Evolutionary conservation across 1,139 yeast species (phyloP), one percentile per base, ranked within the genome.

Genomic region (Oligophagozyma castellii): DNA sequence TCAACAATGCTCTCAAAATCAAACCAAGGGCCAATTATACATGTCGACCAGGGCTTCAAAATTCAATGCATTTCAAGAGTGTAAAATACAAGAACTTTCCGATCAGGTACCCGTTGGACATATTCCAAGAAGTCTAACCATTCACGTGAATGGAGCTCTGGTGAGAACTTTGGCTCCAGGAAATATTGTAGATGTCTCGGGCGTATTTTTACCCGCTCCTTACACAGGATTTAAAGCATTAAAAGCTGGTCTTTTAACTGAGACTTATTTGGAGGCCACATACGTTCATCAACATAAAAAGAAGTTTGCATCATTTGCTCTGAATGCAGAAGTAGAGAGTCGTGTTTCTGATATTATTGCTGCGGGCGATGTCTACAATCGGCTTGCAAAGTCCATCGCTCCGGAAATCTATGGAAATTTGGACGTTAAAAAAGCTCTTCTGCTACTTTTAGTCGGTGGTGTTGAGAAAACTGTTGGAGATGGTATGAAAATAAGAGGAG

Each of bases 41-140:
- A 80, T 86, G 74, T 73, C 93, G 27, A 84, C 96, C 5, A 69
- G 99, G 46, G 98, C 98, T 1, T 84, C 95, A 19, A 89, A 89
- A 57, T 92, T 92, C 49, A 66, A 79, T 32, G 81, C 95, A 4
- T 92, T 86, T 63, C 99, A 92, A 58, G 98, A 92, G 47, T 92
- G 86, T 31, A 77, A 81, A 47, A 67, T 92, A 37, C 99, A 92
- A 59, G 99, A 92, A 58, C 60, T 89, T 53, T 83, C 98, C 10
- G 77, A 77, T 39, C 98, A 89, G 57, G 98, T 92, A 7, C 98
- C 99, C 0, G 92, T 86, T 14, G 98, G 98, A 27, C 95, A 89
- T 54, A 89, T 92, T 40, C 99, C 99, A 25, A 70, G 98, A 48
- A 61, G 84, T 23, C 61, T 92, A 38, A 70, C 79, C 4, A 68